phyloP scores from a whole-genome alignment of 1,284 basidiomycete species.

The Tremellales sp. region DNA sequence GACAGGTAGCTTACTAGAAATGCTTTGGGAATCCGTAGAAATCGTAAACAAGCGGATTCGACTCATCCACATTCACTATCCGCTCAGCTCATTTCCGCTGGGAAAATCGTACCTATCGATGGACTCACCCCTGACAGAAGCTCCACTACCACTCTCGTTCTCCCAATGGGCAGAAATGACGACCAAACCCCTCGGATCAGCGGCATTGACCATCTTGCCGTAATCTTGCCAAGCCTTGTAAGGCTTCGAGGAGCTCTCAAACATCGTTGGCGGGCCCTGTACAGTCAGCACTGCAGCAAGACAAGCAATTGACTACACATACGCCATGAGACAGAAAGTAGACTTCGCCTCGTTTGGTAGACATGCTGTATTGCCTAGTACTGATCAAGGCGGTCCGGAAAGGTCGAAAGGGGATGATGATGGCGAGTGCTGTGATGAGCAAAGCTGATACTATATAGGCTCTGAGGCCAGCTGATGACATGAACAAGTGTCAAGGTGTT shows the following conservation, averaged over 20 bases:
- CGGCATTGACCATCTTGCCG: constrained; percentile 34
- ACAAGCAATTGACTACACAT: constrained; percentile 5
- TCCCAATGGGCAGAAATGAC: constrained; percentile 53
- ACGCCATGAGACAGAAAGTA: constrained; percentile 46
- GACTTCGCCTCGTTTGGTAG: constrained; percentile 26
- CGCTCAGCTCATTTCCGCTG: constrained; percentile 1
- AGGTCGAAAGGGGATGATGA: constrained; percentile 1
- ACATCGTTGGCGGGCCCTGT: constrained; percentile 50
- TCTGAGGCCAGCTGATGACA: neutral
- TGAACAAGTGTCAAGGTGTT: neutral
- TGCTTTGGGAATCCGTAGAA: constrained; percentile 50
- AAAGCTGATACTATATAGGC: neutral
- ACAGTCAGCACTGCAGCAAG: constrained; percentile 1
- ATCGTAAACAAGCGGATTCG: constrained; percentile 51
- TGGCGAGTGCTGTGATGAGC: neutral
- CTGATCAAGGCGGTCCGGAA: neutral
- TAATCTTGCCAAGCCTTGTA: constrained; percentile 48
- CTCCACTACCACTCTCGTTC: constrained; percentile 17
- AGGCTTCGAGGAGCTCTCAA: constrained; percentile 39
- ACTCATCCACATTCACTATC: constrained; percentile 40
- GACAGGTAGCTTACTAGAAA: constrained; percentile 31
- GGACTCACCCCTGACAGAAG: constrained; percentile 30
- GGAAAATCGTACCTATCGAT: neutral
- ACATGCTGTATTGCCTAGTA: neutral
- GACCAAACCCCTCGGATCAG: constrained; percentile 46